Conservation (phyloP, 177 flowering plant species). For the Telopea speciosissima region DNA sequence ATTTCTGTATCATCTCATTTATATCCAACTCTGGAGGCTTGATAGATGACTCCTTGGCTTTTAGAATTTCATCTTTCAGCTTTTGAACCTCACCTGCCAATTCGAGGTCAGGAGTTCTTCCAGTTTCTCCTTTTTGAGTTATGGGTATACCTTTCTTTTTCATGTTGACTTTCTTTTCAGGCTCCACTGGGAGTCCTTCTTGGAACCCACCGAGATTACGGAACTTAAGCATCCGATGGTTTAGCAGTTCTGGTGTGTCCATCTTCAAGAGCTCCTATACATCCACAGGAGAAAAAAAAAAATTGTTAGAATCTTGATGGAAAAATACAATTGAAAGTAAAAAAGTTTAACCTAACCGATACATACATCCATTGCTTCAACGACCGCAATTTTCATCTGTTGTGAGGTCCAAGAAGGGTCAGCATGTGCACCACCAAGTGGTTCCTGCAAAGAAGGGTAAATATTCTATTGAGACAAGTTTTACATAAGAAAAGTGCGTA, state of each 20-base stretch:
- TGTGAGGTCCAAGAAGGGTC: conserved; percentile 67
- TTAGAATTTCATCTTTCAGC: conserved; percentile 47
- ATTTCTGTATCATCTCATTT: conserved; percentile 53
- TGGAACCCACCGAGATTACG: conserved; percentile 68
- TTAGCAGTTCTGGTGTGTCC: conserved; percentile 52
- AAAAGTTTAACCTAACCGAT: conserved; percentile 1
- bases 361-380: conserved; percentile 68
- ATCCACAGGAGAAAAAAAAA: conserved; percentile 5
- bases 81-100: conserved; percentile 62
- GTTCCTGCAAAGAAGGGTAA: conserved; percentile 27
- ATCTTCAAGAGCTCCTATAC: conserved; percentile 66
- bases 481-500: too few species aligned
- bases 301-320: neutral
- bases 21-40: conserved; percentile 33
- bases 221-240: conserved; percentile 66
- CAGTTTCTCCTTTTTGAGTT: conserved; percentile 10
- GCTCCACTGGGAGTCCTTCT: conserved; percentile 62
- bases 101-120: conserved; percentile 28
- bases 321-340: neutral
- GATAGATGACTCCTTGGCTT: conserved; percentile 44
- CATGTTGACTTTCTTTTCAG: conserved; percentile 56
- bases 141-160: conserved; percentile 53
- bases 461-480: neutral
- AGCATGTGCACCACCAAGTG: conserved; percentile 75
- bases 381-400: conserved; percentile 51